Evolutionary conservation across 2,329 filamentous ascomycete species (phyloP), one percentile per base, ranked within the genome.

Genomic region (Ascosphaera acerosa): DNA sequence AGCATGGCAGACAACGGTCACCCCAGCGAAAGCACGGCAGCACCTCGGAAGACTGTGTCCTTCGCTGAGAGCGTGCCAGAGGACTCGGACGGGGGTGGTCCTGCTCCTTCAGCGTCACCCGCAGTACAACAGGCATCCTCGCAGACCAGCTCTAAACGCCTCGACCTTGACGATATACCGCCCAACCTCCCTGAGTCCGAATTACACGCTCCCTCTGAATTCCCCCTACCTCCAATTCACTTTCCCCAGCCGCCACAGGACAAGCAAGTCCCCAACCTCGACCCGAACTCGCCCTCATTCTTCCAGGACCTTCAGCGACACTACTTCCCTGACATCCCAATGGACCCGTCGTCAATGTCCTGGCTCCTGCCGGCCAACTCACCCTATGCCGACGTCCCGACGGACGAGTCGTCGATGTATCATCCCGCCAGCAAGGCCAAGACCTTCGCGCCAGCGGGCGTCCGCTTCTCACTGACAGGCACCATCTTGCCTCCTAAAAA

Each of bases 401-500:
- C 70, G 15, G 71, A 76, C 44, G 62, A 60, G 38, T 64, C 72
- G 39, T 80, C 74, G 2, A 64, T 80, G 6, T 94, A 94, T 55
- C 76, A 84, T 46, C 81, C 84, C 0, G 62, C 66, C 10, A 70
- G 78, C 37, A 59, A 64, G 25, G 66, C 67, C 3, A 64, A 89
- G n/a, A 60, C 74, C 19, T 61, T 54, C 26, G 41, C 49, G 4
- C 49, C 82, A 1, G 70, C 75, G 1, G 67, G 76, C 19, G 62
- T 97, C 31, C 76, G 87, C 34, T 97, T 94, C 58, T 75, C 82
- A 47, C 90, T 97, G 48, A 65, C 62, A 31, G 87, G 84, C 37
- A 62, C 64, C 0, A 61, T 97, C 2, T 61, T 97, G 9, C 69
- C 84, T 0, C 87, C 87, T 0, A 62, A 68, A 30, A 64, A 69